Conservation (phyloP, 192 early-diverging fungal genomes). For the Coemansia sp. region DNA sequence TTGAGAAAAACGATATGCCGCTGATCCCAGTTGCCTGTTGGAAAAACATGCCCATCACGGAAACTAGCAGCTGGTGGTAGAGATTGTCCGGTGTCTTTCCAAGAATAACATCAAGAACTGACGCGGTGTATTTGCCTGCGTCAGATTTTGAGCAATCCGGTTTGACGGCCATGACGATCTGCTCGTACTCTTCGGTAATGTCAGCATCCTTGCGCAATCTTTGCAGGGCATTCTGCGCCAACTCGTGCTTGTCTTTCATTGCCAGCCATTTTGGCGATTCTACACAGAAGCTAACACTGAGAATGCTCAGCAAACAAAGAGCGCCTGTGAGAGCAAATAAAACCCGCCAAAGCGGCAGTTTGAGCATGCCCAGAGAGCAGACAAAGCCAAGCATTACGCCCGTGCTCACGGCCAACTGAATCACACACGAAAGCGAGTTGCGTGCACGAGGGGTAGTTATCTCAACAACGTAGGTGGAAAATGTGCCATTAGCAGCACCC, state of each 20-base stretch:
- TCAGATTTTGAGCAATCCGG: not conserved
- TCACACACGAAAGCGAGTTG: slow-evolving; percentile 66
- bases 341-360: slow-evolving; percentile 69
- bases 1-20: slow-evolving; percentile 77
- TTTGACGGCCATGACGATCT: slow-evolving; percentile 38
- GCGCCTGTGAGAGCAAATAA: slow-evolving; percentile 62
- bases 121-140: slow-evolving; percentile 15
- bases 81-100: slow-evolving; percentile 57
- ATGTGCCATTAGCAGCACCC: slow-evolving; percentile 61
- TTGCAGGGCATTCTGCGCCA: slow-evolving; percentile 54
- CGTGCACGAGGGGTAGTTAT: slow-evolving; percentile 69
- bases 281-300: slow-evolving; percentile 63
- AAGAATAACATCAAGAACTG: slow-evolving; percentile 57
- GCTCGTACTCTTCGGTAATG: slow-evolving; percentile 59
- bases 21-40: slow-evolving; percentile 85
- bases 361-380: slow-evolving; percentile 59
- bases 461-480: slow-evolving; percentile 73
- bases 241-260: slow-evolving; percentile 55
- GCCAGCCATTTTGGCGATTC: slow-evolving; percentile 78
- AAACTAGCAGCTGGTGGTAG: slow-evolving; percentile 60
- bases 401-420: slow-evolving; percentile 70
- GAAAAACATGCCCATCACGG: slow-evolving; percentile 61
- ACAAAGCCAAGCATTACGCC: slow-evolving; percentile 71
- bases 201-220: slow-evolving; percentile 54
- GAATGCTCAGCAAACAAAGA: slow-evolving; percentile 54